phyloP scores from a whole-genome alignment of 148 eudicot species.

The Rhododendron williamsianum region DNA sequence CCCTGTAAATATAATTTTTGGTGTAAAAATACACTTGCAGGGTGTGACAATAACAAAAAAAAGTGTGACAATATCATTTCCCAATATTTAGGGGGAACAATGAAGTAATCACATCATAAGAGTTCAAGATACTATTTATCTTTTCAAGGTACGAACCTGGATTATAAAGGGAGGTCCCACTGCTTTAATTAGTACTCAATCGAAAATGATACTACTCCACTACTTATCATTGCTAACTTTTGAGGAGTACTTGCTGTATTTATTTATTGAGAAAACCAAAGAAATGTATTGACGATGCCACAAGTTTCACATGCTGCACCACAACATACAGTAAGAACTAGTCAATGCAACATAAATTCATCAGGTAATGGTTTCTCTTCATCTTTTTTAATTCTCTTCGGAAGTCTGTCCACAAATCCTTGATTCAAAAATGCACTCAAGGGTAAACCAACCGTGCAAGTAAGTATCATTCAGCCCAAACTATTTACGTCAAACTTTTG shows the following conservation, averaged over 20 bases:
- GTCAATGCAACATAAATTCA: background rate
- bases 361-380: background rate
- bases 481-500: too few species aligned
- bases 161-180: background rate
- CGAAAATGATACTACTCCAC: background rate
- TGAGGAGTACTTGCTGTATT: background rate
- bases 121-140: background rate
- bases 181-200: background rate
- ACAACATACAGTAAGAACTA: background rate
- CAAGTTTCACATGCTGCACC: background rate
- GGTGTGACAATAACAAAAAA: too few species aligned
- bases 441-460: background rate
- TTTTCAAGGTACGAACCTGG: background rate
- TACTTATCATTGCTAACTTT: background rate
- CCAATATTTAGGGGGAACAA: too few species aligned
- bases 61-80: too few species aligned
- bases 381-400: background rate
- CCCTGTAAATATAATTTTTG: too few species aligned
- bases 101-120: background rate
- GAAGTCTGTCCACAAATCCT: background rate
- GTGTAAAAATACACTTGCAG: too few species aligned
- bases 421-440: background rate
- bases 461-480: background rate
- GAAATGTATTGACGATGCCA: background rate
- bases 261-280: background rate